These are phyloP conservation scores for Yamadazyma blattariae DNA, from an alignment of 1,139 yeast genomes.

Conservation along the genomic window DNA sequence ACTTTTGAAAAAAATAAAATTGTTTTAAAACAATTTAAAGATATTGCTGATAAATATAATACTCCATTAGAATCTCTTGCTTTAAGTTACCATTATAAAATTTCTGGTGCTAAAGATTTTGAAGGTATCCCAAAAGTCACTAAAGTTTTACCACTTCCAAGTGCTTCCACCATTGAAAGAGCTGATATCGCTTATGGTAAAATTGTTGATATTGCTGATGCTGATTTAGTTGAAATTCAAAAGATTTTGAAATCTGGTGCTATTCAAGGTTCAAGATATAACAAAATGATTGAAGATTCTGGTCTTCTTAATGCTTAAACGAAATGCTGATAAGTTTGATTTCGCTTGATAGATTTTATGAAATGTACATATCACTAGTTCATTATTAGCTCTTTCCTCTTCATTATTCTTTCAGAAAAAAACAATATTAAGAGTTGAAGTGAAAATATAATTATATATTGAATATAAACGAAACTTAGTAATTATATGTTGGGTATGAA, in stretches of 20 bases:
- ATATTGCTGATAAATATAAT: constrained; percentile 39
- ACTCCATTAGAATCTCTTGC: constrained; percentile 66
- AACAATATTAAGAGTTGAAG: too few species aligned
- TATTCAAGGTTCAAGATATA: constrained; percentile 17
- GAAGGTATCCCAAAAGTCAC: constrained; percentile 43
- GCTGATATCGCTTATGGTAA: constrained; percentile 55
- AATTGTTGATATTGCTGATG: constrained; percentile 44
- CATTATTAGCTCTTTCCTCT: too few species aligned
- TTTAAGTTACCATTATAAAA: constrained; percentile 62
- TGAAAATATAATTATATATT: too few species aligned
- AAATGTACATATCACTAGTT: too few species aligned
- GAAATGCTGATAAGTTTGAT: too few species aligned
- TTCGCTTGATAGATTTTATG: too few species aligned
- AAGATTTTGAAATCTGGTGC: constrained; percentile 24
- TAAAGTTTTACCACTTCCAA: constrained; percentile 72
- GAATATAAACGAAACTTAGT: too few species aligned
- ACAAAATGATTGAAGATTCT: constrained; percentile 4
- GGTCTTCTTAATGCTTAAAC: constrained; percentile 1
- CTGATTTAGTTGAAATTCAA: constrained; percentile 51
- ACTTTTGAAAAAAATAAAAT: constrained; percentile 48
- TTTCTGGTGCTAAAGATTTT: constrained; percentile 25
- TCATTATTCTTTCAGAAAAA: too few species aligned
- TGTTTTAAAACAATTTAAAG: constrained; percentile 44
- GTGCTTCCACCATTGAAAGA: constrained; percentile 57
- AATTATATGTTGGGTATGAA: too few species aligned